Evolutionary conservation across 352 stramenopile genomes (phyloP).

Genomic region (Globisporangium cylindrosporum): DNA sequence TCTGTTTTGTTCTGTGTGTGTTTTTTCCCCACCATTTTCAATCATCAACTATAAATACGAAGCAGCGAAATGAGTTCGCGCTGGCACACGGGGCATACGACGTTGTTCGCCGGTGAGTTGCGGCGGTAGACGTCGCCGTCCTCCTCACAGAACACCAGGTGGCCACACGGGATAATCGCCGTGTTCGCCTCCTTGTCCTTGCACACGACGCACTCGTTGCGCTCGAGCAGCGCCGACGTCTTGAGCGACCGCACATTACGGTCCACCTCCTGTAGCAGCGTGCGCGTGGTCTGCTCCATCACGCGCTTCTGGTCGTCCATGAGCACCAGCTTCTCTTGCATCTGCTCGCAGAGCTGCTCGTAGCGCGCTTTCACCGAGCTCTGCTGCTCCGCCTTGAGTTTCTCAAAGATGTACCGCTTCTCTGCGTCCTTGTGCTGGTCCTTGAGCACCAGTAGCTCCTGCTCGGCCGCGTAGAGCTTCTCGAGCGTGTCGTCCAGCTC

Average conservation of each 20-base stretch:
- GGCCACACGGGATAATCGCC: constrained; percentile 77
- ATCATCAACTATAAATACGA: constrained; percentile 54
- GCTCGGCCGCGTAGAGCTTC: constrained; percentile 47
- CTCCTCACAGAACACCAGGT: constrained; percentile 83
- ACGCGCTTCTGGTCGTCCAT: constrained; percentile 73
- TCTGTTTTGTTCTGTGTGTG: background rate
- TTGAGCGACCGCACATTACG: constrained; percentile 71
- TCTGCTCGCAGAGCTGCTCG: constrained; percentile 70
- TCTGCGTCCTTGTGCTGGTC: constrained; percentile 62
- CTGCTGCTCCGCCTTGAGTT: constrained; percentile 68
- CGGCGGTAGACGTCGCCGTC: constrained; percentile 68
- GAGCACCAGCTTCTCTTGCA: constrained; percentile 62
- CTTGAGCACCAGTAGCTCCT: constrained; percentile 35
- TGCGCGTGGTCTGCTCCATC: constrained; percentile 75
- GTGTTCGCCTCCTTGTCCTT: constrained; percentile 71
- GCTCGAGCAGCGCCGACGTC: constrained; percentile 52
- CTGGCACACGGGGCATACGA: constrained; percentile 78
- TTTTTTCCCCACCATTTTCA: background rate
- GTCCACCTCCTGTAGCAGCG: constrained; percentile 68
- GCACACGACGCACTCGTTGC: constrained; percentile 79
- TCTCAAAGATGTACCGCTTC: constrained; percentile 71
- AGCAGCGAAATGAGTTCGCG: constrained; percentile 77
- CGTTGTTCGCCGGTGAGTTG: constrained; percentile 37
- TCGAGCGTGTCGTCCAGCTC: constrained; percentile 61
- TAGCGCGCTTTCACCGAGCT: constrained; percentile 73